phyloP scores from a whole-genome alignment of 2,329 filamentous ascomycete species.

The Stagonosporopsis vannaccii region DNA sequence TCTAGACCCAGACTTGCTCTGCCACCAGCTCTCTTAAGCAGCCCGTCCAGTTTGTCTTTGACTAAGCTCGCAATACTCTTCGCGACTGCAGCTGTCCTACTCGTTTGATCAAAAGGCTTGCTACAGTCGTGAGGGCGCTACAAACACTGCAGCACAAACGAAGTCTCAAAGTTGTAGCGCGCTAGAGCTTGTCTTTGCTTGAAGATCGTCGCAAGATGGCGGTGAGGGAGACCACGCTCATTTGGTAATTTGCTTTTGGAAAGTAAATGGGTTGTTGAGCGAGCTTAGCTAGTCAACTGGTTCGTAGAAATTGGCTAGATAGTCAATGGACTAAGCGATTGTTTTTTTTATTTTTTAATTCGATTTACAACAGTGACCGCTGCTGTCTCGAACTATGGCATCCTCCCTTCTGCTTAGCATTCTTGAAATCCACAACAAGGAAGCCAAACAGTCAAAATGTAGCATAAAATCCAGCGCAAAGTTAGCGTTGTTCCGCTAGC shows the following conservation, averaged over 20 bases:
- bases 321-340: background rate
- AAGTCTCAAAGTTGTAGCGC: background rate
- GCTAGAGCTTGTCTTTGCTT: background rate
- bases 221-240: background rate
- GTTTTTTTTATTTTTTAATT: no score
- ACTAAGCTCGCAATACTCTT: background rate
- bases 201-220: background rate
- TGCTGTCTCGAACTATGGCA: no score
- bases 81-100: background rate
- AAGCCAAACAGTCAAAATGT: no score
- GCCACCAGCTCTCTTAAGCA: background rate
- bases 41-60: background rate
- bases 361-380: no score
- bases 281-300: background rate
- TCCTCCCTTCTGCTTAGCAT: no score
- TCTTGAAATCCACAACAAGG: no score
- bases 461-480: no score
- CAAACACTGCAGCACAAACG: background rate
- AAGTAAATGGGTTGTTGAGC: background rate
- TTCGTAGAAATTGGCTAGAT: background rate
- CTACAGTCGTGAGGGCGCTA: background rate
- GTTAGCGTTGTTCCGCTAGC: no score
- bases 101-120: background rate
- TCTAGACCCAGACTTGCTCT: background rate
- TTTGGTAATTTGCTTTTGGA: background rate